Evolutionary conservation across 495 filamentous ascomycete species (phyloP).

Genomic region (Hypoxylon intermedium): DNA sequence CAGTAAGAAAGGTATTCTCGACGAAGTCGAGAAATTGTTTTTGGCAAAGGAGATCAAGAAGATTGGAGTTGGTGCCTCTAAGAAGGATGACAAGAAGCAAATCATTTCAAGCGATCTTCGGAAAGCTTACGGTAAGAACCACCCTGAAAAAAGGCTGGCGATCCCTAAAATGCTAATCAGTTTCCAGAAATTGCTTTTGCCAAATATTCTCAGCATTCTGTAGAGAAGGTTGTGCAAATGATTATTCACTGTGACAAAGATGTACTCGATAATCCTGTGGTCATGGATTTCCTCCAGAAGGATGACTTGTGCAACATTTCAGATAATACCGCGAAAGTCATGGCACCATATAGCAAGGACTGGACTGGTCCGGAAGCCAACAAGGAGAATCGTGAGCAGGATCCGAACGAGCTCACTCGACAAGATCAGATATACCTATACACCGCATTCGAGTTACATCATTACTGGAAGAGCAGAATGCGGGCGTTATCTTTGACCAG

Average conservation of each 20-base stretch:
- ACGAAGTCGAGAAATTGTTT: constrained; percentile 97
- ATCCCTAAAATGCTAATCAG: constrained; percentile 21
- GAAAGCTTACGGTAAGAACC: constrained; percentile 75
- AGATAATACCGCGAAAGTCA: constrained; percentile 86
- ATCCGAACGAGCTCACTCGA: constrained; percentile 85
- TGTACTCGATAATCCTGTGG: constrained; percentile 88
- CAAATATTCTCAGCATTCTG: constrained; percentile 82
- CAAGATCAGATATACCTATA: constrained; percentile 95
- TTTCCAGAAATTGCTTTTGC: constrained; percentile 80
- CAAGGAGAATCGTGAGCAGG: constrained; percentile 80
- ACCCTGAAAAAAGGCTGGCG: neutral
- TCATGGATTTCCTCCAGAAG: constrained; percentile 95
- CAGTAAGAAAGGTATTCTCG: constrained; percentile 89
- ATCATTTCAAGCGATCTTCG: constrained; percentile 91
- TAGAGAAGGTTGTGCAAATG: constrained; percentile 86
- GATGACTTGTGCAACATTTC: constrained; percentile 91
- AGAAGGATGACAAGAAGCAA: constrained; percentile 95
- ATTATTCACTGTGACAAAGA: constrained; percentile 94
- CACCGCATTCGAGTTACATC: constrained; percentile 92
- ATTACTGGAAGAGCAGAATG: constrained; percentile 99
- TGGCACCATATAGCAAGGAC: constrained; percentile 94
- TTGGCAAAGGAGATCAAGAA: constrained; percentile 96
- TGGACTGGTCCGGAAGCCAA: constrained; percentile 91
- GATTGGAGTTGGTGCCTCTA: constrained; percentile 69
- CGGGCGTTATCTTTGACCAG: constrained; percentile 85